These are phyloP conservation scores for Trichopus zeylanicus DNA, from an alignment of 116 monocot genomes.

Conservation along the genomic window DNA sequence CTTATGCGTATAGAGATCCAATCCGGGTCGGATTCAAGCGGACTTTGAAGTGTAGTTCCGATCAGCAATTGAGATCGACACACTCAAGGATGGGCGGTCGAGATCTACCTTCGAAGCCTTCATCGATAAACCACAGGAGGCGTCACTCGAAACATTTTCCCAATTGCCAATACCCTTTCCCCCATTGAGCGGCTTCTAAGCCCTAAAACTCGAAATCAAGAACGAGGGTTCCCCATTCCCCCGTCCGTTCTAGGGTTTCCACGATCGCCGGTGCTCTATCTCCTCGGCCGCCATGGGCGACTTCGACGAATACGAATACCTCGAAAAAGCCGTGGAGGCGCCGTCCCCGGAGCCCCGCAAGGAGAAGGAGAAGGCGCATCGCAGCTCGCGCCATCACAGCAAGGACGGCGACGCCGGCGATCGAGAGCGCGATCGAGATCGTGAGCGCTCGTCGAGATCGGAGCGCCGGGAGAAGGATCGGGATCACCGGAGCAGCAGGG, in stretches of 20 bases:
- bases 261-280: background rate
- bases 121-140: background rate
- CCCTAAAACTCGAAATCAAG: background rate
- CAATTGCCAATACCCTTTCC: background rate
- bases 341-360: background rate
- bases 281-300: conserved; percentile 13
- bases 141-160: background rate
- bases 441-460: background rate
- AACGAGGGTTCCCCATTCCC: background rate
- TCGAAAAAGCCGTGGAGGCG: conserved; percentile 28
- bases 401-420: background rate
- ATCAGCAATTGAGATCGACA: no score
- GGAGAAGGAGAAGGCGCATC: conserved; percentile 14
- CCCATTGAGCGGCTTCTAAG: background rate
- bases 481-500: conserved; percentile 14
- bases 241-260: background rate
- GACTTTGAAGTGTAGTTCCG: no score
- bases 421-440: conserved; percentile 4
- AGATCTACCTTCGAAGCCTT: no score
- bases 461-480: conserved; percentile 9
- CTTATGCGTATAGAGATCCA: no score
- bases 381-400: conserved; percentile 6
- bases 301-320: conserved; percentile 44
- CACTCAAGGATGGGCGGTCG: no score
- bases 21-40: no score